Conservation (phyloP, 1,284 basidiomycete species). For the Cryptococcus sp. region DNA sequence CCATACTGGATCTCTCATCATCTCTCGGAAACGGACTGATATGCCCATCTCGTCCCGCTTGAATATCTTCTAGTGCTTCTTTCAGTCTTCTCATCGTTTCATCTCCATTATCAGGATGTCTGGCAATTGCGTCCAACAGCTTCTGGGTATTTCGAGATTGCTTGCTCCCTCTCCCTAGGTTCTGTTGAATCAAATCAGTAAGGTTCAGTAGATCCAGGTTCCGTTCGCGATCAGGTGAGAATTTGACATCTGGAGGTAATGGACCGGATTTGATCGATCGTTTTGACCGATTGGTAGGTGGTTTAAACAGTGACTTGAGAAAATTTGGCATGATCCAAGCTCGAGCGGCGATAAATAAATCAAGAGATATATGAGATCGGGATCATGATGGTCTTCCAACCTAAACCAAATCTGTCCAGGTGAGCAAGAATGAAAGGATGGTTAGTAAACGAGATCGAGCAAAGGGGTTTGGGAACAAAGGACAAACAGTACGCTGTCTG, state of each 20-base stretch:
- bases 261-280: not conserved
- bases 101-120: not conserved
- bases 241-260: conserved; percentile 1
- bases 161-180: not conserved
- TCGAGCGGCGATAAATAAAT: too few species aligned
- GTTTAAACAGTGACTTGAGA: conserved; percentile 14
- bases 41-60: not conserved
- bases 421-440: too few species aligned
- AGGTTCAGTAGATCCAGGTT: not conserved
- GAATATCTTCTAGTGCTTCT: not conserved
- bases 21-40: not conserved
- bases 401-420: too few species aligned
- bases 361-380: too few species aligned
- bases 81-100: not conserved
- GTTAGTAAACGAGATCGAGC: too few species aligned
- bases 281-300: not conserved
- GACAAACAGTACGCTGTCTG: too few species aligned
- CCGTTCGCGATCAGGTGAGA: not conserved
- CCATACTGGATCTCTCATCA: not conserved
- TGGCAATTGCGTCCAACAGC: not conserved
- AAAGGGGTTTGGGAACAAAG: too few species aligned
- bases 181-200: not conserved
- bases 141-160: not conserved
- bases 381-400: too few species aligned
- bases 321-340: not conserved